Evolutionary conservation across 192 early-diverging fungal species (phyloP).

Genomic region (Kickxella alabastrina): DNA sequence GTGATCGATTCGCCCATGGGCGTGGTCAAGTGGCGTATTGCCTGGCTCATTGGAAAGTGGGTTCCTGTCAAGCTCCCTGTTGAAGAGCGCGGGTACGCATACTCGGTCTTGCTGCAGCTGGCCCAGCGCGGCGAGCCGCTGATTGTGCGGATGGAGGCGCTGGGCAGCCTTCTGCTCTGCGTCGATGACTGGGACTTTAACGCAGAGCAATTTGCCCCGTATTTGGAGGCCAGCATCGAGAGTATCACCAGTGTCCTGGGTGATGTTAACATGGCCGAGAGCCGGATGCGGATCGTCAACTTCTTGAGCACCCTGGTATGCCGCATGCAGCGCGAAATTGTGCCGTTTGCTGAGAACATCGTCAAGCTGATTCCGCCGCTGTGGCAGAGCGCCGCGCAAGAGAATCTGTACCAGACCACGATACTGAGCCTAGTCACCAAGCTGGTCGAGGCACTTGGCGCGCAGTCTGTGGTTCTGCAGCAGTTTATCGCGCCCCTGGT

Average conservation of each 20-base stretch:
- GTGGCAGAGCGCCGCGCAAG: slow-evolving; percentile 71
- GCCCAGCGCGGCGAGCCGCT: slow-evolving; percentile 68
- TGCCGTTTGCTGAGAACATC: slow-evolving; percentile 67
- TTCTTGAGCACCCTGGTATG: slow-evolving; percentile 73
- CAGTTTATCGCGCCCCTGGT: slow-evolving; percentile 73
- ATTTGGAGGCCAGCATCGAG: slow-evolving; percentile 58
- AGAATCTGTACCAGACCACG: slow-evolving; percentile 76
- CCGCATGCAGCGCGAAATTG: slow-evolving; percentile 72
- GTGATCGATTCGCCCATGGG: slow-evolving; percentile 22
- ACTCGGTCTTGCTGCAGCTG: slow-evolving; percentile 67
- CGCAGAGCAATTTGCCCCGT: slow-evolving; percentile 60
- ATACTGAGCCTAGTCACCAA: slow-evolving; percentile 76
- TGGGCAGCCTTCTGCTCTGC: slow-evolving; percentile 58
- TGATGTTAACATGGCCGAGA: slow-evolving; percentile 71
- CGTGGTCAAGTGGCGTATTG: slow-evolving; percentile 65
- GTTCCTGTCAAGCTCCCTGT: slow-evolving; percentile 71
- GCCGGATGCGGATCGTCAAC: slow-evolving; percentile 67
- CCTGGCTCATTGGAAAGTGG: slow-evolving; percentile 85
- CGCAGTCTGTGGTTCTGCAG: slow-evolving; percentile 68
- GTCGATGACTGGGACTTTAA: slow-evolving; percentile 93
- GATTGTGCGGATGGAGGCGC: slow-evolving; percentile 76
- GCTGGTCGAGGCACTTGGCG: slow-evolving; percentile 67
- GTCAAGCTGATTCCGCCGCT: slow-evolving; percentile 72
- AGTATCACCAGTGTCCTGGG: slow-evolving; percentile 57
- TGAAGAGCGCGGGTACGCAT: slow-evolving; percentile 60